Base-by-base conservation (phyloP, 1,139 yeast species). In the Geotrichum histeridarum region DNA sequence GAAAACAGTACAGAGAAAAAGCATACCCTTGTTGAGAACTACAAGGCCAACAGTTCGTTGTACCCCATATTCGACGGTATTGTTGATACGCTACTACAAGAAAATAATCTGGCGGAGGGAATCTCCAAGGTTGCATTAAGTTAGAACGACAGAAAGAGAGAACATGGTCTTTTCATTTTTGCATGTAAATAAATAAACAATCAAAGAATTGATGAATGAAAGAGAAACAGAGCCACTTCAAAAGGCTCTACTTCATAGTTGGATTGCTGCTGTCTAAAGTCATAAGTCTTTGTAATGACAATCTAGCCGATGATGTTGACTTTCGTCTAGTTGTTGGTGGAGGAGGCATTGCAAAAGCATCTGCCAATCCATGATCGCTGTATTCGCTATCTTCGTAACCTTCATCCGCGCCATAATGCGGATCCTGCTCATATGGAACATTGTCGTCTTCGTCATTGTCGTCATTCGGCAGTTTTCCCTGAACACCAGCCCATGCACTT, bases 51-150 rank as follows among this genome's bases (percentile, higher is more conserved):
- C 3, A 68, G 74, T 14, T 65, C 75, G 11, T 62, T 79, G 54
- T 69, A 66, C 49, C 69, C 81, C 4, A 70, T 83, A 9, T 82
- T 85, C 72, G 66, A 67, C 35, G 72, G 62, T 0, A 80, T 85
- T 4, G 72, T 83, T 6, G 73, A 74, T 39, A 74, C 76, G 54
- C 45, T 55, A n/a, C 37, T 53, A 9, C 35, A 43, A 17, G 39
- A 32, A n/a, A 42, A 47, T 18, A 17, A 42, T 5, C 33, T 47
- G 9, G 37, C 15, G n/a, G 38, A 35, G 9, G 50, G 48, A n/a
- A 33, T 42, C 17, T 33, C 49, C n/a, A 38, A 44, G 17, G 42
- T 44, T 17, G 42, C 30, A 17, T 8, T 38, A 14, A 42, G 14
- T 17, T 22, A 42, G 14, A 31, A 43, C 2, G 14, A 12, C 7